Evolutionary conservation across 176 grass and related monocot species (phyloP).

Genomic region (Carex scoparia): DNA sequence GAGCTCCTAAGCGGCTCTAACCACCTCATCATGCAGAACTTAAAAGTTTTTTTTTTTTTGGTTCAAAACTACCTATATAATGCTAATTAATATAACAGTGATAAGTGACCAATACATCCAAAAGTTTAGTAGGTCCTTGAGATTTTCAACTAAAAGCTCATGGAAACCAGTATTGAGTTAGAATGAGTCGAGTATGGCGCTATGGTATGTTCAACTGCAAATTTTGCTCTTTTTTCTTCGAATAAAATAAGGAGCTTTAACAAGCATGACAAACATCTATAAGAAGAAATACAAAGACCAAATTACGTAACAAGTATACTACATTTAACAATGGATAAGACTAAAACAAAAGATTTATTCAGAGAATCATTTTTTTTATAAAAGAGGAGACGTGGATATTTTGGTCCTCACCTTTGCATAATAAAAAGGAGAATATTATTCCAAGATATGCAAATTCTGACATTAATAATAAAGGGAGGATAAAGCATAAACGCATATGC

Average conservation of each 20-base stretch:
- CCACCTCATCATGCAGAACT: neutral
- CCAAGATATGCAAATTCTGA: slow-evolving; percentile 26
- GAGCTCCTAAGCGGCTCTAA: neutral
- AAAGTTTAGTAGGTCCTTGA: neutral
- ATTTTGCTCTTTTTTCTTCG: neutral
- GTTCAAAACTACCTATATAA: neutral
- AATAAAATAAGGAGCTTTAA: neutral
- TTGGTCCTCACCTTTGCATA: neutral
- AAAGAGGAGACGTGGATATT: neutral
- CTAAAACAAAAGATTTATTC: neutral
- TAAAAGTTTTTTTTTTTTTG: neutral
- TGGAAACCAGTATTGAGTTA: neutral
- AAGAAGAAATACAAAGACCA: neutral
- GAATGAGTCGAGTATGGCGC: neutral
- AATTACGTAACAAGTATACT: neutral
- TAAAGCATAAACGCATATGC: neutral
- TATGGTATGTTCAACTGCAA: neutral
- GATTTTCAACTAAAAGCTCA: neutral
- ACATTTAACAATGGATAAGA: slow-evolving; percentile 1
- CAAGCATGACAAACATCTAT: neutral
- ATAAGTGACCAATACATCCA: neutral
- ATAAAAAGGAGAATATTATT: slow-evolving; percentile 19
- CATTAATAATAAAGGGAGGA: slow-evolving; percentile 8
- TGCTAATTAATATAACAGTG: neutral
- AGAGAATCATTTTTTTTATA: slow-evolving; percentile 17